Evolutionary conservation across 2,329 filamentous ascomycete genomes (phyloP).

Genomic region (Cryoendolithus antarcticus): DNA sequence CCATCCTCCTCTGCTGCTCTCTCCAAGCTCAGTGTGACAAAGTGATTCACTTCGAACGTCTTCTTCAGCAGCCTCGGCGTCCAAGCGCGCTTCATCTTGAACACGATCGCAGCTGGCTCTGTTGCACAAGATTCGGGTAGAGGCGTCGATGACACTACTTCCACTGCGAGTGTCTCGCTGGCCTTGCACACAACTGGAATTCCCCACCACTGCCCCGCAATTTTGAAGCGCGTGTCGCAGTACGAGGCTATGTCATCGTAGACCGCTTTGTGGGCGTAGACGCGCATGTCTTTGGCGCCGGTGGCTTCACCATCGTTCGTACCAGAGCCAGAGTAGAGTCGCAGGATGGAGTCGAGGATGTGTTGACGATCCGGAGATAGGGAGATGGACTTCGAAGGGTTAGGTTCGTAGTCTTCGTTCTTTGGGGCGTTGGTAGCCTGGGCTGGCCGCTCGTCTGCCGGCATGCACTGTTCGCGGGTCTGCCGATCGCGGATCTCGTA

Average conservation of each 20-base stretch:
- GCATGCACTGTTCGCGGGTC: slow-evolving; percentile 2
- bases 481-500: slow-evolving; percentile 6
- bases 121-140: slow-evolving; percentile 31
- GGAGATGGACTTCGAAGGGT: slow-evolving; percentile 24
- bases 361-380: slow-evolving; percentile 25
- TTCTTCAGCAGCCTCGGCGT: slow-evolving; percentile 24
- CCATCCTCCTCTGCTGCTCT: slow-evolving; percentile 8
- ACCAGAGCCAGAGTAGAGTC: slow-evolving; percentile 36
- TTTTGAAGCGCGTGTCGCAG: slow-evolving; percentile 37
- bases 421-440: slow-evolving; percentile 13
- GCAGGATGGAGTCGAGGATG: slow-evolving; percentile 32
- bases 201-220: slow-evolving; percentile 40
- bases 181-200: slow-evolving; percentile 10
- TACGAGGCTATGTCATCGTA: slow-evolving; percentile 36
- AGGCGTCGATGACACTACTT: slow-evolving; percentile 18
- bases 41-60: slow-evolving; percentile 26
- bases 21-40: slow-evolving; percentile 28
- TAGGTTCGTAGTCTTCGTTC: slow-evolving; percentile 31
- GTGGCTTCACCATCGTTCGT: slow-evolving; percentile 23
- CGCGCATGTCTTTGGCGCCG: slow-evolving; percentile 29
- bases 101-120: slow-evolving; percentile 29
- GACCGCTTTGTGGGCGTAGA: slow-evolving; percentile 35
- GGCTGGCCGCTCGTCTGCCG: slow-evolving; percentile 1
- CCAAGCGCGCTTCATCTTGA: slow-evolving; percentile 38
- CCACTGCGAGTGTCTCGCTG: slow-evolving; percentile 6